Percentiles rank a stretch among this genome's conserved stretches.
Evolutionary conservation across 1,139 yeast species (phyloP).

Genomic region (Diutina ranongensis): DNA sequence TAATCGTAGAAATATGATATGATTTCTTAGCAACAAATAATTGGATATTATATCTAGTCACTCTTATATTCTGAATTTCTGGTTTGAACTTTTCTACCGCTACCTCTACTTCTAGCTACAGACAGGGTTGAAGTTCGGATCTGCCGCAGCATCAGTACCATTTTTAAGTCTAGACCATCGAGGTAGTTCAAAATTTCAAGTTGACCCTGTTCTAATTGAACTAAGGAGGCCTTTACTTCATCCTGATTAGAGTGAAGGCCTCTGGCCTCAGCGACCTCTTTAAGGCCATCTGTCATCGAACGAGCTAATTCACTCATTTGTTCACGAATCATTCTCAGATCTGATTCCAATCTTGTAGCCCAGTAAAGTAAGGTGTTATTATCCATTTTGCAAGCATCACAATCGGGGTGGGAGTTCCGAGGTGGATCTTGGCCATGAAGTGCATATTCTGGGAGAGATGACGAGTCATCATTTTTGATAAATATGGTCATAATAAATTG

Average conservation of each 20-base stretch:
- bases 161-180: not conserved
- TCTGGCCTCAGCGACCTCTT: too few species aligned
- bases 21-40: too few species aligned
- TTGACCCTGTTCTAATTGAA: not conserved
- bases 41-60: too few species aligned
- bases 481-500: too few species aligned
- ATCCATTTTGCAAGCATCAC: not conserved
- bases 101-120: too few species aligned
- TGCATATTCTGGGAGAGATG: not conserved
- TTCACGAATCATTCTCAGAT: not conserved
- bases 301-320: not conserved
- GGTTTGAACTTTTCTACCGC: too few species aligned
- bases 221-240: not conserved
- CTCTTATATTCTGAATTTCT: too few species aligned
- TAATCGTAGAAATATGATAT: too few species aligned
- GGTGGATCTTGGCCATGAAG: not conserved
- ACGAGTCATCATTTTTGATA: not conserved
- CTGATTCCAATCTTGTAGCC: not conserved
- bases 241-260: too few species aligned
- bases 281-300: not conserved
- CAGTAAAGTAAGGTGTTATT: not conserved
- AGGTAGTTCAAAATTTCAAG: not conserved
- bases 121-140: not conserved
- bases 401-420: conserved; percentile 2
- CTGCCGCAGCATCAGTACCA: too few species aligned